Conservation (phyloP, 208 protist genomes). For the Polymyxa betae region DNA sequence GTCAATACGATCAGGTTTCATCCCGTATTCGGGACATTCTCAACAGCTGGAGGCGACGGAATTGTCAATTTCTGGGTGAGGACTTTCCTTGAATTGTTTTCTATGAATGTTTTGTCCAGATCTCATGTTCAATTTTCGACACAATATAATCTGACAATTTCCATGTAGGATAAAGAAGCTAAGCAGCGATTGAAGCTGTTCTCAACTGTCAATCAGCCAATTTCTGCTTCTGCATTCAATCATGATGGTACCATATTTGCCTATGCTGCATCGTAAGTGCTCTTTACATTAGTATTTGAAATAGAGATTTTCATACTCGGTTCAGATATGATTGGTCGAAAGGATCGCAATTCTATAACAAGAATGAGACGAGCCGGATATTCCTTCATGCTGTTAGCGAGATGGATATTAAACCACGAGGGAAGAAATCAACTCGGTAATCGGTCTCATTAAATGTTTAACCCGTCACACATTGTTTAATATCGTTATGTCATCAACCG, state of each 20-base stretch:
- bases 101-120: too few species aligned
- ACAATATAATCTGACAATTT: neutral
- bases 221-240: slow-evolving; percentile 22
- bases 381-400: slow-evolving; percentile 49
- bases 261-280: slow-evolving; percentile 41
- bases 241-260: neutral
- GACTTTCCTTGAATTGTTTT: neutral
- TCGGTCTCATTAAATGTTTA: neutral
- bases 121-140: neutral
- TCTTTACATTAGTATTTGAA: neutral
- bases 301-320: neutral
- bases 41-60: neutral
- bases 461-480: neutral
- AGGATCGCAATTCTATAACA: slow-evolving; percentile 24
- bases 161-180: slow-evolving; percentile 14
- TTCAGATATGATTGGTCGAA: slow-evolving; percentile 47
- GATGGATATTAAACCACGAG: slow-evolving; percentile 4
- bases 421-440: neutral
- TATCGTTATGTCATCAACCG: neutral
- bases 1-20: slow-evolving; percentile 34
- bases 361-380: slow-evolving; percentile 34
- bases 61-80: slow-evolving; percentile 46
- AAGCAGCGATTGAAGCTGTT: slow-evolving; percentile 53
- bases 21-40: slow-evolving; percentile 29
- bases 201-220: neutral